Percentiles rank a stretch among this genome's conserved stretches.
These are phyloP conservation scores for Gossypium herbaceum DNA, from an alignment of 345 rosid species.

Conservation along the genomic window DNA sequence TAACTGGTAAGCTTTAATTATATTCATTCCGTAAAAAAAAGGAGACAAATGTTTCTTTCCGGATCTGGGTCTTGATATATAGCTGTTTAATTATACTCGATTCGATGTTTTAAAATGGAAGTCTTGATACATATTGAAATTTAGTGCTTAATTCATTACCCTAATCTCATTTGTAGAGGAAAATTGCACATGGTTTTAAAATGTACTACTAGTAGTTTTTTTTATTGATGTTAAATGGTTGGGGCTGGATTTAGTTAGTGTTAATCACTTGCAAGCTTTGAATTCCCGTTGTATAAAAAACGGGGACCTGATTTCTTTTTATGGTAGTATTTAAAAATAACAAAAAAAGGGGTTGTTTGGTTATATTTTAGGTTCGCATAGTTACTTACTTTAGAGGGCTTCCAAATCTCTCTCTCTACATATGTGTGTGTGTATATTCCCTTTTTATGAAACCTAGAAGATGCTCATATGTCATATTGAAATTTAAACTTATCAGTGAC, in stretches of 20 bases:
- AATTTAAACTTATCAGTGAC: no score
- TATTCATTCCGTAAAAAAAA: not conserved
- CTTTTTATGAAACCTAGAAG: not conserved
- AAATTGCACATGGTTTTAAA: not conserved
- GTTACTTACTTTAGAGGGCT: not conserved
- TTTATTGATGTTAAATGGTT: not conserved
- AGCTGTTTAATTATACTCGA: not conserved
- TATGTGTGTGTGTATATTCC: not conserved
- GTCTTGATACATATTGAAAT: not conserved
- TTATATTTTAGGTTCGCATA: not conserved
- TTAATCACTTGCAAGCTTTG: not conserved
- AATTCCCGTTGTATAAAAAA: no score
- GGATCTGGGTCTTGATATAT: not conserved
- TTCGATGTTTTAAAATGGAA: not conserved
- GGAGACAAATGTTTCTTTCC: not conserved
- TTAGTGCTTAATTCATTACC: not conserved
- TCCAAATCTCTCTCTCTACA: not conserved
- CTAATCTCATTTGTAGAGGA: not conserved
- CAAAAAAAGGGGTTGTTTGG: not conserved
- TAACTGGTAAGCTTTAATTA: conserved; percentile 18
- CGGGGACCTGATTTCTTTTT: not conserved
- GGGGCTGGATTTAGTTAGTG: not conserved
- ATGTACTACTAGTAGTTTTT: no score
- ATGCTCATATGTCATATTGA: no score
- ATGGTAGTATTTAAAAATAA: not conserved